phyloP scores from a whole-genome alignment of 208 protist species.

The Lotmaria passim region DNA sequence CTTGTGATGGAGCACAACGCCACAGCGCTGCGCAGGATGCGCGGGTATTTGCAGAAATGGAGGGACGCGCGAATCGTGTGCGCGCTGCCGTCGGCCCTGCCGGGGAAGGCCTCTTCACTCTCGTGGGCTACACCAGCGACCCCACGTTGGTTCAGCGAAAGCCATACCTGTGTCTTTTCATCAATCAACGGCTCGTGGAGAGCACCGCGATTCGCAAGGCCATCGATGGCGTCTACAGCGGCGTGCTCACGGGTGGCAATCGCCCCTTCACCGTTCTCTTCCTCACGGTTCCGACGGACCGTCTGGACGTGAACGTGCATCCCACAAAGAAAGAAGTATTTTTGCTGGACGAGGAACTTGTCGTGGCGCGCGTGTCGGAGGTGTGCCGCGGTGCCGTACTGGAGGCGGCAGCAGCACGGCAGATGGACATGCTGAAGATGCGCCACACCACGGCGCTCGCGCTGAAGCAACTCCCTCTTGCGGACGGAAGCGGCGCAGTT shows the following conservation, averaged over 20 bases:
- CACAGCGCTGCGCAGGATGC: constrained; percentile 1
- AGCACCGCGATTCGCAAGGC: constrained; percentile 81
- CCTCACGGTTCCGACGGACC: constrained; percentile 87
- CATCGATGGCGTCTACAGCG: constrained; percentile 91
- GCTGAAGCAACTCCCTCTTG: constrained; percentile 29
- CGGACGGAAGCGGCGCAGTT: constrained; percentile 7
- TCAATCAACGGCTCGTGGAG: constrained; percentile 89
- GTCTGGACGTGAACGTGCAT: constrained; percentile 99
- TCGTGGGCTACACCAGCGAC: constrained; percentile 85
- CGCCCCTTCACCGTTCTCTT: constrained; percentile 96
- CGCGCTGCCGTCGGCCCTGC: constrained; percentile 33
- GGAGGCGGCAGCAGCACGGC: constrained; percentile 58
- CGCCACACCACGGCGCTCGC: constrained; percentile 43
- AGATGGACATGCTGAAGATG: constrained; percentile 68
- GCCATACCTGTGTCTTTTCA: constrained; percentile 76
- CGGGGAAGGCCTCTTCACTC: constrained; percentile 61
- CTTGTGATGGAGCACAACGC: not conserved
- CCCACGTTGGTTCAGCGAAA: constrained; percentile 67
- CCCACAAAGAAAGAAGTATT: constrained; percentile 97
- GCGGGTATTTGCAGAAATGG: constrained; percentile 34
- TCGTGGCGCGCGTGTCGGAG: constrained; percentile 64
- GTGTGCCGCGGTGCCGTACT: constrained; percentile 60
- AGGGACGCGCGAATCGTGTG: constrained; percentile 23
- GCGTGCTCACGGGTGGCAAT: constrained; percentile 86
- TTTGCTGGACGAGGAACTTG: constrained; percentile 83